These are phyloP conservation scores for Musa troglodytarum DNA, from an alignment of 176 grass and related monocot genomes.

Conservation along the genomic window DNA sequence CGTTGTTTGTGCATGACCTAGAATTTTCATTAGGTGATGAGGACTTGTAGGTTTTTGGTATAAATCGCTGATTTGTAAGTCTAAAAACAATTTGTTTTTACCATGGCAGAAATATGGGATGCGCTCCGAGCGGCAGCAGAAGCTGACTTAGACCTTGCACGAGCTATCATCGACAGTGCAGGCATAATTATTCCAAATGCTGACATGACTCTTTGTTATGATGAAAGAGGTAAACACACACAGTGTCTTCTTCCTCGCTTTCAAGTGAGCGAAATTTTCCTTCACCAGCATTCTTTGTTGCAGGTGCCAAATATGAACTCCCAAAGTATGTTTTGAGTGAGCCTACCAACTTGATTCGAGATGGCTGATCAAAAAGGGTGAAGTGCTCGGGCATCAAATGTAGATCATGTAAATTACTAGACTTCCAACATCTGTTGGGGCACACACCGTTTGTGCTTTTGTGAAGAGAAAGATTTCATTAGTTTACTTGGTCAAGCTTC, in stretches of 20 bases:
- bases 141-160: conserved; percentile 60
- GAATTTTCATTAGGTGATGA: too few species aligned
- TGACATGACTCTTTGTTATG: conserved; percentile 83
- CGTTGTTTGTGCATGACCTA: too few species aligned
- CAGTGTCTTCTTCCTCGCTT: not conserved
- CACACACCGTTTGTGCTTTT: not conserved
- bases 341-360: conserved; percentile 67
- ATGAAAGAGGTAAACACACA: conserved; percentile 56
- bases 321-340: conserved; percentile 85
- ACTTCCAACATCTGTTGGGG: not conserved
- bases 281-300: conserved; percentile 9
- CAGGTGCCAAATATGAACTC: conserved; percentile 90
- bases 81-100: not conserved
- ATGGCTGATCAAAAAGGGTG: conserved; percentile 16
- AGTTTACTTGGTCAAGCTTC: not conserved
- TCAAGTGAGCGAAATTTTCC: not conserved
- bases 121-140: conserved; percentile 78
- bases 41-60: not conserved
- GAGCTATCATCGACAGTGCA: conserved; percentile 83
- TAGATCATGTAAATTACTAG: conserved; percentile 58
- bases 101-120: conserved; percentile 81
- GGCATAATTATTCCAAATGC: conserved; percentile 77
- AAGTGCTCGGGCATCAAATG: conserved; percentile 28
- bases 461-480: not conserved
- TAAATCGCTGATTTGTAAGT: not conserved